These are phyloP conservation scores for Cutaneotrichosporon sp. DNA, from an alignment of 1,284 basidiomycete genomes.

Conservation along the genomic window DNA sequence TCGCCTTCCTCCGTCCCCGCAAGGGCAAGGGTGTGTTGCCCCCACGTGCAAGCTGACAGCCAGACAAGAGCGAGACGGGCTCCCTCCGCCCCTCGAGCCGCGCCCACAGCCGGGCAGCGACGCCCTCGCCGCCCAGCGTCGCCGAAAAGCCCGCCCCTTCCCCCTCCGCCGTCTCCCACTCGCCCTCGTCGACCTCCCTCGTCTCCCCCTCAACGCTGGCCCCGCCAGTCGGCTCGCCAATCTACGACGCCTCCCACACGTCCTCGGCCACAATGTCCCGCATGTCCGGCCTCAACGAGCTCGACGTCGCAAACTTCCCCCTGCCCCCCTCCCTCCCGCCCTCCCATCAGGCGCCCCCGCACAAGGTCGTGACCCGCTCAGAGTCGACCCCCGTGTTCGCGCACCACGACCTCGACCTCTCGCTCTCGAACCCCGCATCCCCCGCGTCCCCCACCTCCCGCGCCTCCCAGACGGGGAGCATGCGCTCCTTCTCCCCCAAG, in stretches of 20 bases:
- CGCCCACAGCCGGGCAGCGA: not conserved
- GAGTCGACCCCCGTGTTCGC: not conserved
- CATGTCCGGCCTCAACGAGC: slow-evolving; percentile 2
- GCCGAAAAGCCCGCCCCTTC: not conserved
- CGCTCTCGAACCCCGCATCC: slow-evolving; percentile 8
- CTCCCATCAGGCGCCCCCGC: too few species aligned
- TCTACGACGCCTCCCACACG: not conserved
- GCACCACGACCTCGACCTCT: slow-evolving; percentile 1
- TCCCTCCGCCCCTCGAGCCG: not conserved
- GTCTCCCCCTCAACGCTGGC: not conserved
- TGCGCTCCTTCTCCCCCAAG: not conserved
- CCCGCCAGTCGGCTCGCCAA: not conserved
- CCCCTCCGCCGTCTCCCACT: too few species aligned
- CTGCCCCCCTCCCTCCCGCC: not conserved
- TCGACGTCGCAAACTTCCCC: slow-evolving; percentile 7
- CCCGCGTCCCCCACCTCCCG: not conserved
- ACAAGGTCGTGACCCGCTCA: not conserved
- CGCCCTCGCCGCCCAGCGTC: not conserved
- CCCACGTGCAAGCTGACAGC: not conserved
- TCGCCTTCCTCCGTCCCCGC: slow-evolving; percentile 5
- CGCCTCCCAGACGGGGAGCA: too few species aligned
- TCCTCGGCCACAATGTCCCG: not conserved
- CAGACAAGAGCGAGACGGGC: not conserved
- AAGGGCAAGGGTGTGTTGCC: not conserved
- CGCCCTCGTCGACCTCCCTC: not conserved